Evolutionary conservation across 306 rosid genomes (phyloP).

Genomic region (Gleditsia sinensis): DNA sequence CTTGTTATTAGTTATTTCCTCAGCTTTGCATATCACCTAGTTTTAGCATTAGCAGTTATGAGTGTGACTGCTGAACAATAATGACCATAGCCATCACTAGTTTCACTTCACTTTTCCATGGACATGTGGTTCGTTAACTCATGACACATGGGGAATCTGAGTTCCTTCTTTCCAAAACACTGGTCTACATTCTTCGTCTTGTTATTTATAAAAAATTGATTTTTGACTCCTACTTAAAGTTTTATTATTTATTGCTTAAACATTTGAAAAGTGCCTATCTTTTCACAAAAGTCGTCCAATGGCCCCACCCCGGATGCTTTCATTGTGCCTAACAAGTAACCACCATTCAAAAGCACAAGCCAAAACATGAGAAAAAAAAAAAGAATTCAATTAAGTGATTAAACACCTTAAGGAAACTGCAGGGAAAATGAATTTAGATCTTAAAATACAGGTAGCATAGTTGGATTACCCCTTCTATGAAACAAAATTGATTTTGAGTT

Average conservation of each 20-base stretch:
- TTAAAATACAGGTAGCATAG: slow-evolving; percentile 16
- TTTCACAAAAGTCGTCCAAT: background rate
- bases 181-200: slow-evolving; percentile 24
- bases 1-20: too few species aligned
- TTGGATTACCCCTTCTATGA: slow-evolving; percentile 27
- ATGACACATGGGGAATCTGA: slow-evolving; percentile 39
- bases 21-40: too few species aligned
- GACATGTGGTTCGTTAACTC: slow-evolving; percentile 15
- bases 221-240: slow-evolving; percentile 14
- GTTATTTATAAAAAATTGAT: slow-evolving; percentile 34
- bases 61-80: background rate
- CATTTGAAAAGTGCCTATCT: background rate
- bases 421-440: slow-evolving; percentile 1
- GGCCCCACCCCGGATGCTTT: slow-evolving; percentile 32
- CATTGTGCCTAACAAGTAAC: slow-evolving; percentile 1
- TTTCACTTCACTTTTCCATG: slow-evolving; percentile 34
- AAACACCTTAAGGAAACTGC: background rate
- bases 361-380: background rate
- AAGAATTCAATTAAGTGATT: too few species aligned
- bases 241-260: background rate
- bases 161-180: slow-evolving; percentile 37
- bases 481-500: too few species aligned
- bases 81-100: background rate
- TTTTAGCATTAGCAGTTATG: background rate
- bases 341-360: slow-evolving; percentile 31